Evolutionary conservation across 2,329 filamentous ascomycete species (phyloP).

Genomic region (Aspergillus phoenicis): DNA sequence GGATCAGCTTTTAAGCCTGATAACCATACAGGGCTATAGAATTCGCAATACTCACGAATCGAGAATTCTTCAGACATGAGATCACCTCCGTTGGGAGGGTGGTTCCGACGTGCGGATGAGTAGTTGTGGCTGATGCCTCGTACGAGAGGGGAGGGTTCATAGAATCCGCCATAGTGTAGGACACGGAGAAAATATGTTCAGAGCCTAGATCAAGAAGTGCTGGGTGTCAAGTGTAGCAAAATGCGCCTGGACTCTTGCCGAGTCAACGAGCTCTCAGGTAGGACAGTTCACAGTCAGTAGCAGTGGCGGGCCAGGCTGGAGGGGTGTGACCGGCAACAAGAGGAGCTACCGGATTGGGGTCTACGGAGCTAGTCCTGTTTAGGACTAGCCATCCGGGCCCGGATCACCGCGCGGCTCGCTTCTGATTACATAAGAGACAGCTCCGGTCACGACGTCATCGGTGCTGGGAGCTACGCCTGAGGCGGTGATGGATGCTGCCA

Average conservation of each 20-base stretch:
- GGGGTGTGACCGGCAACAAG: not conserved
- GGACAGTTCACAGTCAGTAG: not conserved
- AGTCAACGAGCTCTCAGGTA: not conserved
- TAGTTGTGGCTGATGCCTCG: constrained; percentile 73
- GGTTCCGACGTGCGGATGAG: constrained; percentile 68
- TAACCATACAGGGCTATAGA: constrained; percentile 12
- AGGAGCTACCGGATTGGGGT: constrained; percentile 3
- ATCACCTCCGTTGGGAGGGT: constrained; percentile 81
- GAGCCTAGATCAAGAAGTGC: not conserved
- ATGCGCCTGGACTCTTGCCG: not conserved
- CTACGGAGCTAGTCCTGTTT: constrained; percentile 1
- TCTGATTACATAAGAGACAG: constrained; percentile 6
- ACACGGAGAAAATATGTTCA: not conserved
- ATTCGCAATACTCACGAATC: constrained; percentile 68
- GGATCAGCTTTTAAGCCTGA: constrained; percentile 11
- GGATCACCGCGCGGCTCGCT: constrained; percentile 11
- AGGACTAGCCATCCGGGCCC: constrained; percentile 6
- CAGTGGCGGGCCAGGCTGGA: constrained; percentile 5
- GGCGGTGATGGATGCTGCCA: not conserved
- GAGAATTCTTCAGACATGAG: constrained; percentile 88
- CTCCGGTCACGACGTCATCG: constrained; percentile 12
- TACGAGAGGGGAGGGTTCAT: constrained; percentile 72
- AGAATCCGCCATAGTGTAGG: constrained; percentile 43
- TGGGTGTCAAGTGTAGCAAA: not conserved
- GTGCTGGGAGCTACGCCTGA: constrained; percentile 4